These are phyloP conservation scores for Blastocystis sp. DNA, from an alignment of 352 stramenopile genomes.

Conservation along the genomic window DNA sequence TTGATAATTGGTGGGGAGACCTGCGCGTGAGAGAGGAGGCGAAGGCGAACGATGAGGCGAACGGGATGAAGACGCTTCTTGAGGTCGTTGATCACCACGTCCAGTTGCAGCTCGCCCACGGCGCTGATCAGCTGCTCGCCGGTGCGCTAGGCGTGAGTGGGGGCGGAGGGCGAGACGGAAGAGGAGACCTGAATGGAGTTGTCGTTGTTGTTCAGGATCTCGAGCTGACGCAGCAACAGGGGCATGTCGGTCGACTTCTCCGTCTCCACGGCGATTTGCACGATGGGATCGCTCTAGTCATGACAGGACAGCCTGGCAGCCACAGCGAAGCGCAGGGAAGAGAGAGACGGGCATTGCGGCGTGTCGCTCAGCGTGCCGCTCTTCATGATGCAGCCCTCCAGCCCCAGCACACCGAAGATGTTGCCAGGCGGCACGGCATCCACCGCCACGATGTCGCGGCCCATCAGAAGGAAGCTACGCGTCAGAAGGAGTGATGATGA, in stretches of 20 bases:
- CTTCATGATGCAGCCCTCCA: constrained; percentile 82
- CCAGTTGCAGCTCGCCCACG: constrained; percentile 85
- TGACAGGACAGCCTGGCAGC: not conserved
- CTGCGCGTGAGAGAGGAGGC: not conserved
- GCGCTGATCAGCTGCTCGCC: constrained; percentile 85
- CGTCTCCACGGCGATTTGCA: constrained; percentile 81
- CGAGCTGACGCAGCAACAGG: constrained; percentile 78
- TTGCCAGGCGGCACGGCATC: constrained; percentile 80
- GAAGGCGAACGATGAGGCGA: not conserved
- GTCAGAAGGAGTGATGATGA: not conserved
- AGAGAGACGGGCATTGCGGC: constrained; percentile 79
- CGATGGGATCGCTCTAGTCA: constrained; percentile 81
- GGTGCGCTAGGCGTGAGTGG: constrained; percentile 32
- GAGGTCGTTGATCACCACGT: constrained; percentile 57
- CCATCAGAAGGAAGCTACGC: constrained; percentile 76
- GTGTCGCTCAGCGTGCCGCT: constrained; percentile 73
- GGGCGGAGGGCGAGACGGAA: not conserved
- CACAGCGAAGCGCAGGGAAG: constrained; percentile 79
- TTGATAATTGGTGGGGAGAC: constrained; percentile 57
- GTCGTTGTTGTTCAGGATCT: constrained; percentile 81
- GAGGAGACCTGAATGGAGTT: constrained; percentile 79
- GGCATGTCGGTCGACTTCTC: constrained; percentile 81
- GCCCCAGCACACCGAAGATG: constrained; percentile 80
- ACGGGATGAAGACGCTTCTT: constrained; percentile 3
- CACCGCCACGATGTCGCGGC: constrained; percentile 78